Base-by-base conservation (phyloP, 495 filamentous ascomycete genomes). In the Tetracladium setigerum region DNA sequence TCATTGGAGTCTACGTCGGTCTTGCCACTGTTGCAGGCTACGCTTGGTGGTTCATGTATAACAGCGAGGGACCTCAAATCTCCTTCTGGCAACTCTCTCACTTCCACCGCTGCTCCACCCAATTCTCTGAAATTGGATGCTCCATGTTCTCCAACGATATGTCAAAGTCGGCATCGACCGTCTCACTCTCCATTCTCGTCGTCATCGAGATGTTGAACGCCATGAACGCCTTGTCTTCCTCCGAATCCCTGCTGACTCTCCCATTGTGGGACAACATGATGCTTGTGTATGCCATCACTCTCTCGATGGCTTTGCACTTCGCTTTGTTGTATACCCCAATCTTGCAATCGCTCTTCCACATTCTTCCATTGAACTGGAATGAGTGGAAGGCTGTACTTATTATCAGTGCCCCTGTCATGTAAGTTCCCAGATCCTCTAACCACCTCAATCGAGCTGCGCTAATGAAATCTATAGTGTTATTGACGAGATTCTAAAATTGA, bases 121-220 rank as follows among this genome's bases (percentile, higher is more conserved):
- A 85, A 50, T 97, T 96, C 70, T 80, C 91, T 1, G 82, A 91
- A 56, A 87, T 96, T 62, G 91, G 90, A 42, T 99, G 94, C 66
- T 72, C 83, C 55, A 99, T 99, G 77, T 99, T 99, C 70, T 63
- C 73, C 41, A 87, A 95, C 58, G 81, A 92, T 52, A 86, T 87
- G 78, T 76, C 88, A 49, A 92, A 88, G 64, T 81, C 90, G 16
- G 94, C 89, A 4, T 96, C 91, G n/a, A 99, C 94, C 5, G 79
- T 97, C 27, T 95, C 89, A 14, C 78, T 99, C 31, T 94, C 69
- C 31, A 85, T 84, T 61, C 77, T 99, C 19, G 94, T 99, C 24
- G 89, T 95, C 51, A 97, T 99, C 61, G 94, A 99, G 74, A 99
- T 99, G 94, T 72, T 99, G 55, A 99, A 99, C 67, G 94, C 94